Percentiles rank a stretch among this genome's conserved stretches.
Evolutionary conservation across 176 grass and related monocot genomes (phyloP).

Genomic region (Bothriochloa decipiens): DNA sequence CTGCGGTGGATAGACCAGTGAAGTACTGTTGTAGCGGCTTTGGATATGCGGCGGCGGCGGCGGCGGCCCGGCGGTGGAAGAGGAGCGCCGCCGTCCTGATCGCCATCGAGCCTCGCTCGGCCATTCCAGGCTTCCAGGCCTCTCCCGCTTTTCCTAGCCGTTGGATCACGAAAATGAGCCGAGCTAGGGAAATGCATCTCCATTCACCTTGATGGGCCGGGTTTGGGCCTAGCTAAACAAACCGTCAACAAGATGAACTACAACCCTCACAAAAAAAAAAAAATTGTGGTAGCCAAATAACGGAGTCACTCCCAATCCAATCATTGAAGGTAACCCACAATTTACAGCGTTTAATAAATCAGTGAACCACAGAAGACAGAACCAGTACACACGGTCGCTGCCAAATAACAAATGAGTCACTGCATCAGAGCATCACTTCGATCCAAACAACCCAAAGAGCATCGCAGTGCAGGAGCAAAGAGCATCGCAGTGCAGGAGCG

Average conservation of each 20-base stretch:
- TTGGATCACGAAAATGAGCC: constrained; percentile 12
- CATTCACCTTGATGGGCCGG: neutral
- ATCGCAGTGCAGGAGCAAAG: too few relatives aligned
- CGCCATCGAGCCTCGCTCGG: neutral
- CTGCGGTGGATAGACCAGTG: constrained; percentile 30
- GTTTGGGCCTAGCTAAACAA: neutral
- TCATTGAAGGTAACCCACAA: too few relatives aligned
- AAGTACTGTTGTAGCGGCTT: neutral
- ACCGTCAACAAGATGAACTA: neutral
- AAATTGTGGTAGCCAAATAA: too few relatives aligned
- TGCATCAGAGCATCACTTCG: too few relatives aligned
- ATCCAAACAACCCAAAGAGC: too few relatives aligned
- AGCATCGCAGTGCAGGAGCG: too few relatives aligned
- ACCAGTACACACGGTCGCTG: too few relatives aligned
- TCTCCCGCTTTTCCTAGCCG: neutral
- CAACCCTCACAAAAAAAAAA: too few relatives aligned
- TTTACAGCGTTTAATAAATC: too few relatives aligned
- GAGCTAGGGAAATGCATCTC: neutral
- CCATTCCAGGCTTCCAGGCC: neutral
- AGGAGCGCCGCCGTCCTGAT: constrained; percentile 47
- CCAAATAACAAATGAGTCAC: too few relatives aligned
- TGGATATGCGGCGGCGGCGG: constrained; percentile 20
- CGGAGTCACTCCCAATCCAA: too few relatives aligned
- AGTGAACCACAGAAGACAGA: too few relatives aligned
- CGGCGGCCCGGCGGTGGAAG: constrained; percentile 37